Evolutionary conservation across 2,329 filamentous ascomycete species (phyloP).

Genomic region (Teratosphaeria pseudoeucalypti): DNA sequence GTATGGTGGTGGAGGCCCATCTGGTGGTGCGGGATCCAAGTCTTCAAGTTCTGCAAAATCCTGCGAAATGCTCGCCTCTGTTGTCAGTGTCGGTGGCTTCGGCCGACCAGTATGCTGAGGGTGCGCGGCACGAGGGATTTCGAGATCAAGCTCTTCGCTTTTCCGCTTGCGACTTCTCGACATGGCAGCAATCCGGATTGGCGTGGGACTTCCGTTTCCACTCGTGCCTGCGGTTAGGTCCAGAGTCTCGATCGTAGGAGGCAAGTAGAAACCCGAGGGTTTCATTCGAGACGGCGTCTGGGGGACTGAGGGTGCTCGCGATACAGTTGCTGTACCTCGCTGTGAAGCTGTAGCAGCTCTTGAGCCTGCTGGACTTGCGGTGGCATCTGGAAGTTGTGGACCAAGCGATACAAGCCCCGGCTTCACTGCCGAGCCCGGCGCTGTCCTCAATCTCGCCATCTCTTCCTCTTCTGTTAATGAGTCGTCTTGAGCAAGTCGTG

Average conservation of each 20-base stretch:
- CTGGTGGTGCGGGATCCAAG: constrained; percentile 18
- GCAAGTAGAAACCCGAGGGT: background rate
- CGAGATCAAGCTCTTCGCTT: constrained; percentile 34
- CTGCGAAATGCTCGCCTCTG: constrained; percentile 8
- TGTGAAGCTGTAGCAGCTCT: background rate
- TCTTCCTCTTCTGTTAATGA: constrained; percentile 6
- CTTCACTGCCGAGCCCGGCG: constrained; percentile 33
- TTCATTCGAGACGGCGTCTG: background rate
- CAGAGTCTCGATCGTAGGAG: constrained; percentile 18
- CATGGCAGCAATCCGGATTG: constrained; percentile 3
- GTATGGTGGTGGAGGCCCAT: constrained; percentile 32
- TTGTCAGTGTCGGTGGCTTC: background rate
- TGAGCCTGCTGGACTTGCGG: background rate
- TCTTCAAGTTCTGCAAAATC: constrained; percentile 33
- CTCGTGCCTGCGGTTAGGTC: constrained; percentile 24
- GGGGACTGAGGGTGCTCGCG: background rate
- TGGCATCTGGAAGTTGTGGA: background rate
- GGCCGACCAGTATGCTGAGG: background rate
- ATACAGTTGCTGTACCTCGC: background rate
- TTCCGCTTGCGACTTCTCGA: constrained; percentile 31
- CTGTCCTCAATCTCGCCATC: constrained; percentile 36
- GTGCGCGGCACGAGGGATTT: constrained; percentile 6
- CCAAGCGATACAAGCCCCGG: constrained; percentile 21
- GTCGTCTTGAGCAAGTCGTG: background rate
- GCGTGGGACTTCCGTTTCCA: constrained; percentile 10